phyloP scores from a whole-genome alignment of 139 green algal species.

The Penium margaritaceum region DNA sequence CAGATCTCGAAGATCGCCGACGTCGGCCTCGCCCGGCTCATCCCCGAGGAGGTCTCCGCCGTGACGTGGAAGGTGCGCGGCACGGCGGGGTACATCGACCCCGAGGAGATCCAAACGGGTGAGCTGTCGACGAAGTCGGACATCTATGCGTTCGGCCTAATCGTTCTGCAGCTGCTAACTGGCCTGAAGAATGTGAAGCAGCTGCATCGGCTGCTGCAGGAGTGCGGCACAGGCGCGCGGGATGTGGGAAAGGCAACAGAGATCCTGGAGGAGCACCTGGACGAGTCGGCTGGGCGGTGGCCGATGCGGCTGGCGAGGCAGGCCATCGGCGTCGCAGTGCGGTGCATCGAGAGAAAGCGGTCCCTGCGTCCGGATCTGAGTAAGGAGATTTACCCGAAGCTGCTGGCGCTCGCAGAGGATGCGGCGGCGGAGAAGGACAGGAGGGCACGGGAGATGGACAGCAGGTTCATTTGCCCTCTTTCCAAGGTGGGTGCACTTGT shows the following conservation, averaged over 20 bases:
- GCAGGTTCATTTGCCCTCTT: not conserved
- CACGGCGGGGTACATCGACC: constrained; percentile 38
- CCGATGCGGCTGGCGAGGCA: not conserved
- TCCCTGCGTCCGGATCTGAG: not conserved
- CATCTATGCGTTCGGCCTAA: constrained; percentile 34
- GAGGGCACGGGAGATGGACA: not conserved
- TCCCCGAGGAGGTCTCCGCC: constrained; percentile 17
- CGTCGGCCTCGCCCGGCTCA: constrained; percentile 26
- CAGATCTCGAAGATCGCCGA: constrained; percentile 28
- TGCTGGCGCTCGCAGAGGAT: not conserved
- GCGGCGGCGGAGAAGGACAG: not conserved
- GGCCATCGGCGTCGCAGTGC: not conserved
- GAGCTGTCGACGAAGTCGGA: constrained; percentile 15
- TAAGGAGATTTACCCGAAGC: not conserved
- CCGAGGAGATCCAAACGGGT: constrained; percentile 18
- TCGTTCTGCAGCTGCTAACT: constrained; percentile 32
- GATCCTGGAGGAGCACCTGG: constrained; percentile 10
- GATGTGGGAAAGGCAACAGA: constrained; percentile 5
- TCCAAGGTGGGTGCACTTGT: not conserved
- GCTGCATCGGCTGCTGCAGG: not conserved
- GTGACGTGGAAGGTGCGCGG: constrained; percentile 16
- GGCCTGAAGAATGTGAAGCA: constrained; percentile 8
- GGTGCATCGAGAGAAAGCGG: not conserved
- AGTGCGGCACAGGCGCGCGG: constrained; percentile 1
- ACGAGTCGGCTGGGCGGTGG: not conserved